Percentiles rank a stretch among this genome's conserved stretches.
phyloP scores from a whole-genome alignment of 2,329 filamentous ascomycete species.

The Peltaster fructicola region DNA sequence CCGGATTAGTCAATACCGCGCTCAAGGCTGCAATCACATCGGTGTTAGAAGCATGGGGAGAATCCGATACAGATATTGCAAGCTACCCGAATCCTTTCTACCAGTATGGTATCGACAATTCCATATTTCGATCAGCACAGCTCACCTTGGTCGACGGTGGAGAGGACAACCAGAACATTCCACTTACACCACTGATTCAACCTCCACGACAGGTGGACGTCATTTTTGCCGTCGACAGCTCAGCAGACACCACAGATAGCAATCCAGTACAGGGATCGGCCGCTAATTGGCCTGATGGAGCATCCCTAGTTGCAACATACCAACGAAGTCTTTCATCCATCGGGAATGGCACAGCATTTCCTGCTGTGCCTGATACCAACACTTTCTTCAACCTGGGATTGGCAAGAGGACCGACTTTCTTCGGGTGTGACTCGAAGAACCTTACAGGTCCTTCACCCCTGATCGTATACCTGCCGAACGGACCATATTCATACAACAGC shows the following conservation, averaged over 20 bases:
- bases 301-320: constrained; percentile 56
- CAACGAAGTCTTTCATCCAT: constrained; percentile 42
- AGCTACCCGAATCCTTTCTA: constrained; percentile 67
- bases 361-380: constrained; percentile 52
- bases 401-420: constrained; percentile 57
- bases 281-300: constrained; percentile 59
- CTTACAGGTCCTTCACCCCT: constrained; percentile 45
- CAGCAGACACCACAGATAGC: constrained; percentile 44
- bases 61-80: constrained; percentile 53
- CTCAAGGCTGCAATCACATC: constrained; percentile 34
- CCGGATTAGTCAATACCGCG: constrained; percentile 22
- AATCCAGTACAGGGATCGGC: constrained; percentile 15
- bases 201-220: constrained; percentile 56
- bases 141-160: constrained; percentile 66
- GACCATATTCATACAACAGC: constrained; percentile 47
- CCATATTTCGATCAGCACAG: constrained; percentile 32
- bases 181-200: constrained; percentile 60
- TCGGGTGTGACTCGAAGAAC: constrained; percentile 56
- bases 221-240: constrained; percentile 65
- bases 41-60: constrained; percentile 38
- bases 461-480: constrained; percentile 68
- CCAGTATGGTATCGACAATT: constrained; percentile 42
- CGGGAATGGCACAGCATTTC: constrained; percentile 53
- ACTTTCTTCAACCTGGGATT: constrained; percentile 64
- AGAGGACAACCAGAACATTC: constrained; percentile 62